Evolutionary conservation across 208 protist species (phyloP).

Genomic region (Wallacemonas collosoma): DNA sequence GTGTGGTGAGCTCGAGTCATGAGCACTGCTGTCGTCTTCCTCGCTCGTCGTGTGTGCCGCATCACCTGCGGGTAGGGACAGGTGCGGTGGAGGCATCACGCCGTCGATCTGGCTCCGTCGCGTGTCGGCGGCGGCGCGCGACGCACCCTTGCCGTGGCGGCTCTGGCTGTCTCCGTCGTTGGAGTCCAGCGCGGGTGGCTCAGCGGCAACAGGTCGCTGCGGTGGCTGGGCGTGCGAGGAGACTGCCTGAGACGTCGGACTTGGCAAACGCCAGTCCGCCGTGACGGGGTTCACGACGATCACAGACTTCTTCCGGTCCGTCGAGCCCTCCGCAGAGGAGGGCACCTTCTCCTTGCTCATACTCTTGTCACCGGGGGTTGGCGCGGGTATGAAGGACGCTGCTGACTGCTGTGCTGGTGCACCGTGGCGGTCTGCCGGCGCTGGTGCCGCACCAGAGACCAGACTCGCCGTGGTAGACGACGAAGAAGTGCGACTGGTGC

Average conservation of each 20-base stretch:
- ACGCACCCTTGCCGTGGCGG: not conserved
- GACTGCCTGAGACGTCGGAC: not conserved
- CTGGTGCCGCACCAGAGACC: not conserved
- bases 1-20: too few species aligned
- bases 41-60: too few species aligned
- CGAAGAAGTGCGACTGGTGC: not conserved
- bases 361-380: not conserved
- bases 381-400: not conserved
- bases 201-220: not conserved
- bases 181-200: not conserved
- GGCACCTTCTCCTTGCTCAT: constrained; percentile 1
- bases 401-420: not conserved
- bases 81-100: not conserved
- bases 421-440: not conserved
- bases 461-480: not conserved
- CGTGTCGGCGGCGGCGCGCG: not conserved
- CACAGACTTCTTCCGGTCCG: not conserved
- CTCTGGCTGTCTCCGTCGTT: not conserved
- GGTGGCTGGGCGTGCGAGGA: not conserved
- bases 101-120: not conserved
- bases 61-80: not conserved
- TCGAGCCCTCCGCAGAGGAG: not conserved
- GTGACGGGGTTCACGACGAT: constrained; percentile 9
- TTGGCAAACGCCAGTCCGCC: constrained; percentile 13
- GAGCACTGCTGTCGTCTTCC: too few species aligned